Conservation (phyloP, 1,284 basidiomycete genomes). For the Anthracocystis panici-leucophaei region DNA sequence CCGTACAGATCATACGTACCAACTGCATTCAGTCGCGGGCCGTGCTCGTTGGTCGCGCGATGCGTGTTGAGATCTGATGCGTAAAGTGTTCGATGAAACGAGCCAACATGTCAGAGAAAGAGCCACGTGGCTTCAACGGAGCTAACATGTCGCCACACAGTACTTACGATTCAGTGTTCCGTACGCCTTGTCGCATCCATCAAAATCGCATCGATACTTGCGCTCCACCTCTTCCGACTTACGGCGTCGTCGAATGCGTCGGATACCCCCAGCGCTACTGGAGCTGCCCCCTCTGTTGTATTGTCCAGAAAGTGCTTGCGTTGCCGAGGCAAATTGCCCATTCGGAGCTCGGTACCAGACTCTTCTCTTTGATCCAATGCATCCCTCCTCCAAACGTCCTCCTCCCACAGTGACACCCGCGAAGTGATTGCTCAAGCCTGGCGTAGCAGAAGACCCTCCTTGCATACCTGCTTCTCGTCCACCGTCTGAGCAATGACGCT, state of each 20-base stretch:
- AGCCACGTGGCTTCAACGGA: not conserved
- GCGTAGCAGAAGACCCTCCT: not conserved
- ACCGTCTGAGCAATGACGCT: not conserved
- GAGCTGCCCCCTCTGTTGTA: conserved; percentile 5
- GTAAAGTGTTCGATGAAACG: not conserved
- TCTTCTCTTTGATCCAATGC: conserved; percentile 36
- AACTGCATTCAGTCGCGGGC: conserved; percentile 46
- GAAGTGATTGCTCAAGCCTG: not conserved
- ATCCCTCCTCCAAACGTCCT: conserved; percentile 33
- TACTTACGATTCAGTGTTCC: conserved; percentile 80
- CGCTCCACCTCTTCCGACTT: conserved; percentile 77
- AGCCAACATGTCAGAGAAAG: not conserved
- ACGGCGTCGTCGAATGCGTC: conserved; percentile 51
- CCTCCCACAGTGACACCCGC: not conserved
- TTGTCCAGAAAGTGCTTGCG: conserved; percentile 10
- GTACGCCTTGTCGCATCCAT: conserved; percentile 84
- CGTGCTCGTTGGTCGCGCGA: conserved; percentile 43
- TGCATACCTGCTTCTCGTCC: not conserved
- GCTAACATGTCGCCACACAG: conserved; percentile 14
- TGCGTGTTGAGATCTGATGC: conserved; percentile 50
- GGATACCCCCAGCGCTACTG: conserved; percentile 13
- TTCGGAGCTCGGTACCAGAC: conserved; percentile 46
- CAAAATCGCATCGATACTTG: conserved; percentile 83
- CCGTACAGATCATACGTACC: conserved; percentile 15
- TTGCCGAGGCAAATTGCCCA: conserved; percentile 46